phyloP scores from a whole-genome alignment of 257 asterid genomes.

The Gentiana straminea region DNA sequence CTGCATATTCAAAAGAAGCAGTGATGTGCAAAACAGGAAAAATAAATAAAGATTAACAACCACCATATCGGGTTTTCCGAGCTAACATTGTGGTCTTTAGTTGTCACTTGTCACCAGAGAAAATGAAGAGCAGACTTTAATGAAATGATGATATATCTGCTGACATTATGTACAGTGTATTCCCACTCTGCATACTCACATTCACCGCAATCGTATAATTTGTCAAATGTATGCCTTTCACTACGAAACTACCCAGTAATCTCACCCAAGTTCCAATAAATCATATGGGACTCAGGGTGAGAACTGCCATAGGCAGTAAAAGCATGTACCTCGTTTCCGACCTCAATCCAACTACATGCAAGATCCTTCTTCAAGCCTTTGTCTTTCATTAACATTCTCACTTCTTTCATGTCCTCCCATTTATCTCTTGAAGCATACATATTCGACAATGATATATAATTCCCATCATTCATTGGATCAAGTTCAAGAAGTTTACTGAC shows the following conservation, averaged over 20 bases:
- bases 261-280: constrained; percentile 32
- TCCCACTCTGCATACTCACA: too few species aligned
- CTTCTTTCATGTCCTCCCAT: constrained; percentile 69
- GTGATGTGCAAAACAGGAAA: too few species aligned
- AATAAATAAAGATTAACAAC: too few species aligned
- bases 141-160: too few species aligned
- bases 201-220: too few species aligned
- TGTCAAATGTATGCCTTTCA: constrained; percentile 15
- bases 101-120: too few species aligned
- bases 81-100: too few species aligned
- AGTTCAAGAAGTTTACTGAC: constrained; percentile 61
- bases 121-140: too few species aligned
- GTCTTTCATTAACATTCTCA: constrained; percentile 47
- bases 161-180: too few species aligned
- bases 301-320: constrained; percentile 56
- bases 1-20: too few species aligned
- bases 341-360: constrained; percentile 88
- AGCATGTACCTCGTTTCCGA: constrained; percentile 44
- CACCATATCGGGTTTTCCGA: too few species aligned
- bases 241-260: constrained; percentile 43
- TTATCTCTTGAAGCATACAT: constrained; percentile 50
- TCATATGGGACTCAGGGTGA: constrained; percentile 46
- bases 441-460: constrained; percentile 68
- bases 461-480: constrained; percentile 67
- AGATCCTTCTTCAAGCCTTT: constrained; percentile 72